Evolutionary conservation across 2,329 filamentous ascomycete genomes (phyloP).

Genomic region (Epichloe gansuensis): DNA sequence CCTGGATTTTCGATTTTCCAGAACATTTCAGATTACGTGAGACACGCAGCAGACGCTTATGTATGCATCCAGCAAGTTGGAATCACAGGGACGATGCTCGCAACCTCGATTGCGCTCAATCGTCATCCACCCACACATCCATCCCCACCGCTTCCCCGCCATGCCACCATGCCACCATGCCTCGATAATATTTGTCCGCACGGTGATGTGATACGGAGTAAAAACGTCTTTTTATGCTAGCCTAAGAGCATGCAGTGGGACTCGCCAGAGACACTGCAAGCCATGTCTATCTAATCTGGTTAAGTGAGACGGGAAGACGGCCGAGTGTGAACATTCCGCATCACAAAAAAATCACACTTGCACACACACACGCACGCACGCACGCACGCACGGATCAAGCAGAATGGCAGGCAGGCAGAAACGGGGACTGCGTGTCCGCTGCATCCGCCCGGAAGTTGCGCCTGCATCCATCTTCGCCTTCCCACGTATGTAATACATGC

Average conservation of each 20-base stretch:
- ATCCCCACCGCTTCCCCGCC: background rate
- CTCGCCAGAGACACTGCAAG: too few relatives aligned
- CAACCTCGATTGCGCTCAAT: too few relatives aligned
- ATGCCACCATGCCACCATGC: background rate
- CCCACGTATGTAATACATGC: background rate
- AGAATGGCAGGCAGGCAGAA: background rate
- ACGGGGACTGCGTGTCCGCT: background rate
- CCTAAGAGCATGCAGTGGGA: too few relatives aligned
- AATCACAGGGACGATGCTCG: too few relatives aligned
- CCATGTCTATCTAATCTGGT: too few relatives aligned
- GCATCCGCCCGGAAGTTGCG: background rate
- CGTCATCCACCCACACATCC: background rate
- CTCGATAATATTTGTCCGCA: background rate
- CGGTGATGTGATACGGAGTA: background rate
- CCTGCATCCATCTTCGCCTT: background rate
- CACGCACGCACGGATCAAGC: background rate
- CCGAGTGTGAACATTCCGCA: too few relatives aligned
- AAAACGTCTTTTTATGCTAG: too few relatives aligned
- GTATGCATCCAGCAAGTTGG: too few relatives aligned
- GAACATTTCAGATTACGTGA: too few relatives aligned
- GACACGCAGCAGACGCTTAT: too few relatives aligned
- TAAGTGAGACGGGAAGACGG: too few relatives aligned
- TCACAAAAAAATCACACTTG: background rate
- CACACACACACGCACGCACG: background rate
- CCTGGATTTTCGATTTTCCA: too few relatives aligned